Percentiles rank a stretch among this genome's conserved stretches.
Evolutionary conservation across 257 asterid genomes (phyloP).

Genomic region (Ilex asprella): DNA sequence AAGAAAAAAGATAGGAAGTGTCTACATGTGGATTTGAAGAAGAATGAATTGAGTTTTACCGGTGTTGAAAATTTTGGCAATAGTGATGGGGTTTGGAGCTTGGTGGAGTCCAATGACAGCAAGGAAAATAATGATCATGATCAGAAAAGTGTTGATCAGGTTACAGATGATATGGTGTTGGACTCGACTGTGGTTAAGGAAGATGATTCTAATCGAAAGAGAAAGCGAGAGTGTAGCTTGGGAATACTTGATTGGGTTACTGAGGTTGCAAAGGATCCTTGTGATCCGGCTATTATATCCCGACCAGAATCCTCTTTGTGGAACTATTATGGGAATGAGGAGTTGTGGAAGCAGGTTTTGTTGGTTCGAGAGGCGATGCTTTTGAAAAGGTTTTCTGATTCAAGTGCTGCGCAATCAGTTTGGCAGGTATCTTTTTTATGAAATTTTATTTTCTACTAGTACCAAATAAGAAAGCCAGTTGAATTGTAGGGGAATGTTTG

Average conservation of each 20-base stretch:
- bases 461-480: too few species aligned
- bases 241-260: conserved; percentile 57
- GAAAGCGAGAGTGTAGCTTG: conserved; percentile 39
- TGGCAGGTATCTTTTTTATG: conserved; percentile 41
- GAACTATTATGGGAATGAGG: conserved; percentile 53
- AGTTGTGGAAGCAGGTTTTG: conserved; percentile 66
- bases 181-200: conserved; percentile 12
- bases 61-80: too few species aligned
- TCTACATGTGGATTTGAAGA: conserved; percentile 18
- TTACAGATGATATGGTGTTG: conserved; percentile 2
- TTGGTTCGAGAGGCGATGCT: conserved; percentile 51
- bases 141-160: too few species aligned
- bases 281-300: conserved; percentile 33
- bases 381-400: conserved; percentile 33
- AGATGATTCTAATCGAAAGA: conserved; percentile 33
- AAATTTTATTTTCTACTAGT: neutral
- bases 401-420: conserved; percentile 31
- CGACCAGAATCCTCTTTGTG: conserved; percentile 60
- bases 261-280: conserved; percentile 60
- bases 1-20: conserved; percentile 27
- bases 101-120: neutral
- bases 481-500: too few species aligned
- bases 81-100: neutral
- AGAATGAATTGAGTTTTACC: conserved; percentile 16
- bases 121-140: too few species aligned